phyloP scores from a whole-genome alignment of 148 eudicot genomes.

The Chenopodium quinoa region DNA sequence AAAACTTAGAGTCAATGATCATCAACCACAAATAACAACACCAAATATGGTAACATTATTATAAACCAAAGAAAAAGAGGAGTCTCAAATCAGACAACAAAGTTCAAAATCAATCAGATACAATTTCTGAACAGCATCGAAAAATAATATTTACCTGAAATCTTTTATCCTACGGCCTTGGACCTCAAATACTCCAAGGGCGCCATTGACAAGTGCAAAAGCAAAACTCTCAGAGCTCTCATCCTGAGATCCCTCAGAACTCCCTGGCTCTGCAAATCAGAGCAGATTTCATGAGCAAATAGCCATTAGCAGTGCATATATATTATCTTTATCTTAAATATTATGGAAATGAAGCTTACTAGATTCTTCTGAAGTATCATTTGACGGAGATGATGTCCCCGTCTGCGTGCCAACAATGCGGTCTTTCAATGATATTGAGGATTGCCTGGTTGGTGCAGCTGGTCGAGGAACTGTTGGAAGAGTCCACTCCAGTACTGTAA shows the following conservation, averaged over 20 bases:
- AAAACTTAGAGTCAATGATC: not conserved
- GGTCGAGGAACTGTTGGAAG: conserved; percentile 96
- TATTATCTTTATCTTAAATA: not conserved
- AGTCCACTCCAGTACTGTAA: conserved; percentile 98
- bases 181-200: conserved; percentile 98
- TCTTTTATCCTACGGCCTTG: conserved; percentile 95
- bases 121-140: conserved; percentile 9
- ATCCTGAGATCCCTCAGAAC: conserved; percentile 82
- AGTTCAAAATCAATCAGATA: not conserved
- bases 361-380: conserved; percentile 53
- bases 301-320: conserved; percentile 17
- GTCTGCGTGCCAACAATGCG: conserved; percentile 41
- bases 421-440: conserved; percentile 57
- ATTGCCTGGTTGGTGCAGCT: conserved; percentile 50
- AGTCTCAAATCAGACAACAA: not conserved
- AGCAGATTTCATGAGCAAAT: conserved; percentile 19
- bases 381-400: conserved; percentile 50
- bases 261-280: conserved; percentile 49
- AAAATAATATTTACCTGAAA: conserved; percentile 53
- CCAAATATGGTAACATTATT: not conserved
- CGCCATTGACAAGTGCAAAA: conserved; percentile 96
- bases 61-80: conserved; percentile 1
- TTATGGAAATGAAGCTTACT: conserved; percentile 48
- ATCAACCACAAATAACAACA: not conserved
- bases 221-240: conserved; percentile 90